Evolutionary conservation across 1,139 yeast genomes (phyloP).

Genomic region (Saccharomycopsis phalli): DNA sequence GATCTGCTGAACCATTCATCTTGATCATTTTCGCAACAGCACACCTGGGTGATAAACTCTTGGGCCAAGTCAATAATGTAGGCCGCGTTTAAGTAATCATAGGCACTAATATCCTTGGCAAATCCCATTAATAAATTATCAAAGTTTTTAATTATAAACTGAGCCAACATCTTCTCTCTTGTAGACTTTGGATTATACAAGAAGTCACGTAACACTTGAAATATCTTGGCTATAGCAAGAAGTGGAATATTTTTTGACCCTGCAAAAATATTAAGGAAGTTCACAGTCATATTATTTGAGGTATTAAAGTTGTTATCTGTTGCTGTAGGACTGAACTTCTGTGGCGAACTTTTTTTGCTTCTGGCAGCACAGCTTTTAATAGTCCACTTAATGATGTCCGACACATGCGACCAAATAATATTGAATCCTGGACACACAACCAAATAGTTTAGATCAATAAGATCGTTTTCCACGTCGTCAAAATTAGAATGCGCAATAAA

Average conservation of each 20-base stretch:
- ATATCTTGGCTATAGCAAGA: slow-evolving; percentile 33
- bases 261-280: slow-evolving; percentile 20
- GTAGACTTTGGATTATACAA: slow-evolving; percentile 29
- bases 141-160: slow-evolving; percentile 40
- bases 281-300: slow-evolving; percentile 15
- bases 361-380: slow-evolving; percentile 17
- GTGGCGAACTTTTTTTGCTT: slow-evolving; percentile 4
- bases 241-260: slow-evolving; percentile 25
- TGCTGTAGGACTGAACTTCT: slow-evolving; percentile 13
- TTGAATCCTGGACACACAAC: slow-evolving; percentile 30
- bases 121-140: slow-evolving; percentile 45
- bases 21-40: slow-evolving; percentile 28
- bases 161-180: slow-evolving; percentile 32
- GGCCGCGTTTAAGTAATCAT: slow-evolving; percentile 39
- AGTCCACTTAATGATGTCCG: slow-evolving; percentile 29
- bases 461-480: slow-evolving; percentile 1
- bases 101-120: slow-evolving; percentile 36
- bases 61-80: slow-evolving; percentile 37
- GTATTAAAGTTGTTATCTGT: slow-evolving; percentile 3
- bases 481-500: slow-evolving; percentile 1
- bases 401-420: slow-evolving; percentile 29
- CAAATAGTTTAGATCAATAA: slow-evolving; percentile 8
- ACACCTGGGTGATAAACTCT: slow-evolving; percentile 32
- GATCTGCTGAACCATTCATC: slow-evolving; percentile 16
- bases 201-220: slow-evolving; percentile 40